These are phyloP conservation scores for Tolypocladium inflatum DNA, from an alignment of 2,329 filamentous ascomycete species.

Conservation along the genomic window DNA sequence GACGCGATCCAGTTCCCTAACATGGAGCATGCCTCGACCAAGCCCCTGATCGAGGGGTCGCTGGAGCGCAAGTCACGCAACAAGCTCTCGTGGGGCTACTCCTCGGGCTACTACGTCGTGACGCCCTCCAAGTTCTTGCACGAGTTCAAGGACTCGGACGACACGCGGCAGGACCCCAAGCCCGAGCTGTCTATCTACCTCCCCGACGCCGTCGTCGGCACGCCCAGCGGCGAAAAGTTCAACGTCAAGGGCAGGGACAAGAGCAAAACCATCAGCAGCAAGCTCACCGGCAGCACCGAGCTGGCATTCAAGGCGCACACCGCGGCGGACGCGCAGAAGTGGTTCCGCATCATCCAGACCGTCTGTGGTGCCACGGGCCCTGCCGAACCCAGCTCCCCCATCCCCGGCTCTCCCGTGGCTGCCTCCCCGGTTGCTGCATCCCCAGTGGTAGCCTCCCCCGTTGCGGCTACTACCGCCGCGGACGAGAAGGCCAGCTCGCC, in stretches of 20 bases:
- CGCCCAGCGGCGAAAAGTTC: conserved; percentile 71
- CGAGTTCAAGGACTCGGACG: conserved; percentile 91
- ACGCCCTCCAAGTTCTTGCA: conserved; percentile 84
- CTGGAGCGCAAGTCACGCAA: conserved; percentile 88
- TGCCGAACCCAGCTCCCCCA: conserved; percentile 21
- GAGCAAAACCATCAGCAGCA: conserved; percentile 69
- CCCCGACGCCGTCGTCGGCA: conserved; percentile 75
- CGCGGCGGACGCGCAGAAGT: conserved; percentile 69
- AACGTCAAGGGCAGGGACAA: conserved; percentile 92
- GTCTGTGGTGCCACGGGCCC: conserved; percentile 44
- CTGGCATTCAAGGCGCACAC: conserved; percentile 83
- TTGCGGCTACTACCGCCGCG: neutral
- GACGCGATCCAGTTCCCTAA: conserved; percentile 77
- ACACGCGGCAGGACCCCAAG: conserved; percentile 57
- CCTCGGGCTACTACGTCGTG: conserved; percentile 79
- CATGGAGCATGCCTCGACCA: conserved; percentile 71
- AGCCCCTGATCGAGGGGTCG: conserved; percentile 76
- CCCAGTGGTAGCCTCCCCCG: neutral
- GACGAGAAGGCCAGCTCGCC: conserved; percentile 7
- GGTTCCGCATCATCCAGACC: conserved; percentile 65
- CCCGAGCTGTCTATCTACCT: conserved; percentile 89
- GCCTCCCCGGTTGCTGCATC: conserved; percentile 1
- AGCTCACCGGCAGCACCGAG: conserved; percentile 71
- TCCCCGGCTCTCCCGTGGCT: conserved; percentile 5
- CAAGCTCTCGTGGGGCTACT: conserved; percentile 68